A percentile compares a stretch with the other conserved stretches of the same genome.
Evolutionary conservation across 192 early-diverging fungal species (phyloP).

Genomic region (Podila minutissima): DNA sequence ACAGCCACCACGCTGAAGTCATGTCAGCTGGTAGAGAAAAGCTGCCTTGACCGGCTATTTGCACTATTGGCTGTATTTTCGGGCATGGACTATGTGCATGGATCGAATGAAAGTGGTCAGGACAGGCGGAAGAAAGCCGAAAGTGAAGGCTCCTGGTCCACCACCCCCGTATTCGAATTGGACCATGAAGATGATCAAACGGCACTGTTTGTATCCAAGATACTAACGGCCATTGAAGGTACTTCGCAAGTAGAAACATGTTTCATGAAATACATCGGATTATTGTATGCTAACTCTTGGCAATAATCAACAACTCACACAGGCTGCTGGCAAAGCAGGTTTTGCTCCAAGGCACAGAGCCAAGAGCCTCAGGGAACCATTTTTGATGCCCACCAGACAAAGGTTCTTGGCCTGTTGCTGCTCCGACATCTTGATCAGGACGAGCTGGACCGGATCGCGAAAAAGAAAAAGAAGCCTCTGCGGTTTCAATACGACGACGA

Average conservation of each 20-base stretch:
- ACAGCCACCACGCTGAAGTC: not conserved
- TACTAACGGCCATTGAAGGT: constrained; percentile 28
- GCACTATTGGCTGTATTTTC: constrained; percentile 12
- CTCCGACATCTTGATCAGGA: constrained; percentile 46
- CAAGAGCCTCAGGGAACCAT: not conserved
- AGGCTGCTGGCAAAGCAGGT: not conserved
- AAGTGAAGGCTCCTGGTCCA: constrained; percentile 5
- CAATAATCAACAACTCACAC: not conserved
- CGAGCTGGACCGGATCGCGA: constrained; percentile 36
- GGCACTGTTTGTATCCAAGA: constrained; percentile 10
- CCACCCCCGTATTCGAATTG: constrained; percentile 2
- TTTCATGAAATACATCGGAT: not conserved
- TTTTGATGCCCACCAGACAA: constrained; percentile 29
- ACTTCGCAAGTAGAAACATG: not conserved
- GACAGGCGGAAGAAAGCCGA: not conserved
- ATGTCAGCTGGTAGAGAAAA: not conserved
- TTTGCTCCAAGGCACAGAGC: not conserved
- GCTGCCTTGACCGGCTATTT: constrained; percentile 25
- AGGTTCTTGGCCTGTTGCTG: constrained; percentile 23
- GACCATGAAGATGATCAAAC: constrained; percentile 12
- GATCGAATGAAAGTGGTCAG: not conserved
- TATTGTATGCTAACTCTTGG: not conserved
- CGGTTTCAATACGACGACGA: constrained; percentile 26
- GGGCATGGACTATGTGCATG: constrained; percentile 7
- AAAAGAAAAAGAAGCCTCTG: constrained; percentile 35